Base-by-base conservation (phyloP, 345 rosid species). In the Bruguiera parviflora region DNA sequence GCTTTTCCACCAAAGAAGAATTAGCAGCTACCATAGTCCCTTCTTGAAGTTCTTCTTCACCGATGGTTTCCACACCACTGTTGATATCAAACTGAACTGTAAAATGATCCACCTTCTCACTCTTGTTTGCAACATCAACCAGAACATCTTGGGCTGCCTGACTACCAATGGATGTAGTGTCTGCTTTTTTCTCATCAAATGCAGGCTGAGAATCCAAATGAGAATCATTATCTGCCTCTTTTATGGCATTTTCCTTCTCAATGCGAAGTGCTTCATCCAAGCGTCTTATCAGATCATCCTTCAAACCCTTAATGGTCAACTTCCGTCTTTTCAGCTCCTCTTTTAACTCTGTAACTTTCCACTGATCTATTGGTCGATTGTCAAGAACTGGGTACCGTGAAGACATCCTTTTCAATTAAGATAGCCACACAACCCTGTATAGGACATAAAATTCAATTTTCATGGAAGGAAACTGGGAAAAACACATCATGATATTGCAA, bases 301-400 rank as follows among this genome's bases (percentile, higher is more conserved):
- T 96, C 85, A 92, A 82, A 64, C 99, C 98, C 69, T 75, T 83
- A 21, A 83, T 83, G 31, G 81, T 73, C 76, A 92, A 71, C 57
- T 78, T 89, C 70, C 99, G 74, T 78, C 74, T 84, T 71, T 84
- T 96, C 56, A 96, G 97, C 87, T 96, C 99, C 71, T 96, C 99
- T 72, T 89, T 96, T 78, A 96, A 76, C 82, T 90, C 98, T 0
- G 86, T 84, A 69, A 96, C 99, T 87, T 86, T 96, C 95, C 89
- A 90, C 76, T 92, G 92, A 74, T 92, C 97, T 76, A 96, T 85
- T 62, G 97, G 96, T 39, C 86, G 75, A 74, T 85, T 83, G 71
- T 82, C 89, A 57, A 92, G 84, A 75, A 86, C 57, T 8, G 96
- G 92, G 76, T 81, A 92, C 6, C 76, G 77, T 16, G 98, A 88